A percentile compares a stretch with the other conserved stretches of the same genome.
Evolutionary conservation across 306 rosid genomes (phyloP).

Genomic region (Gastrolobium bilobum): DNA sequence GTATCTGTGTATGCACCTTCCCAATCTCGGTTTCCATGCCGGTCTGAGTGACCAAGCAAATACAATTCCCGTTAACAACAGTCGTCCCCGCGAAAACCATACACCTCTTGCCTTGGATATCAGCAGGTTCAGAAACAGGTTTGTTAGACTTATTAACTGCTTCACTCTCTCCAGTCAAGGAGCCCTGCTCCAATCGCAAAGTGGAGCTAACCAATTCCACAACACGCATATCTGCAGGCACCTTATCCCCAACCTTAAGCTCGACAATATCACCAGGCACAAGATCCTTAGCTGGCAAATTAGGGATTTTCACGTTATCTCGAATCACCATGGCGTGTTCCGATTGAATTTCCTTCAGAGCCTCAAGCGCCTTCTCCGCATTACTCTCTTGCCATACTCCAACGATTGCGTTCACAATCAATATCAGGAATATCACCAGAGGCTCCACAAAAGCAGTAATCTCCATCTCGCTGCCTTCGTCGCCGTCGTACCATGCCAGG

Average conservation of each 20-base stretch:
- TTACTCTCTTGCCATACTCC: constrained; percentile 97
- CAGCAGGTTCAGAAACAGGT: constrained; percentile 57
- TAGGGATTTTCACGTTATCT: constrained; percentile 53
- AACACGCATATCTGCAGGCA: constrained; percentile 68
- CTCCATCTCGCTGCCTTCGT: constrained; percentile 67
- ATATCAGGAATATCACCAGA: constrained; percentile 61
- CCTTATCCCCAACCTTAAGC: constrained; percentile 71
- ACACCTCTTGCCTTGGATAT: constrained; percentile 63
- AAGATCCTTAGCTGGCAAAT: constrained; percentile 77
- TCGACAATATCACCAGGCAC: constrained; percentile 77
- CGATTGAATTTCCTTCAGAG: constrained; percentile 92
- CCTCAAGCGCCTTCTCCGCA: constrained; percentile 95
- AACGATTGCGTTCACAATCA: constrained; percentile 72
- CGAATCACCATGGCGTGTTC: constrained; percentile 81
- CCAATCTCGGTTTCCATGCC: constrained; percentile 84
- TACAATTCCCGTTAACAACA: constrained; percentile 75
- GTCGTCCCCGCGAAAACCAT: constrained; percentile 83
- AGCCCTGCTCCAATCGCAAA: constrained; percentile 66
- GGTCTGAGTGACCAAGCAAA: constrained; percentile 75
- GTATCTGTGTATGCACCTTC: constrained; percentile 83
- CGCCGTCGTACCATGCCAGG: constrained; percentile 87
- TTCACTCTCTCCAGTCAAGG: constrained; percentile 70
- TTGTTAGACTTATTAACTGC: constrained; percentile 64
- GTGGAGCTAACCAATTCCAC: constrained; percentile 68
- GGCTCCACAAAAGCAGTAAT: constrained; percentile 73